These are phyloP conservation scores for Elongisporangium undulatum DNA, from an alignment of 352 stramenopile species.

Conservation along the genomic window DNA sequence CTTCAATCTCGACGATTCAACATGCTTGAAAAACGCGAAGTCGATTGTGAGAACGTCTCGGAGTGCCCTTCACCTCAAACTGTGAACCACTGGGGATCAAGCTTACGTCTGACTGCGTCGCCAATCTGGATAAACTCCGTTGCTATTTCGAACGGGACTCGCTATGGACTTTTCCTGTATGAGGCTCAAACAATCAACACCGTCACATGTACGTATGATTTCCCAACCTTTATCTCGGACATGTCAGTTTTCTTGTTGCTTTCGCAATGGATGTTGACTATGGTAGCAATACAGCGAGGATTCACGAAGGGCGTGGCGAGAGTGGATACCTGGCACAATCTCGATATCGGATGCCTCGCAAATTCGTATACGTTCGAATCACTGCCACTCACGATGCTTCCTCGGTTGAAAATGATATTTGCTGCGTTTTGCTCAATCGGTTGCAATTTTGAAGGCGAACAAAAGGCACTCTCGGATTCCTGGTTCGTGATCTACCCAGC, in stretches of 20 bases:
- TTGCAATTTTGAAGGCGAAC: conserved; percentile 28
- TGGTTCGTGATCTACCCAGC: conserved; percentile 36
- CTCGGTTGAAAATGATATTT: no score
- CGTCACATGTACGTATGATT: background rate
- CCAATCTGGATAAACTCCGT: no score
- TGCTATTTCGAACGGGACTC: no score
- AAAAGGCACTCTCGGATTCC: conserved; percentile 17
- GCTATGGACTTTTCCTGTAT: background rate
- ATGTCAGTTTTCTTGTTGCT: background rate
- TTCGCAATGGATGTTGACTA: background rate
- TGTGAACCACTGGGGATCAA: no score
- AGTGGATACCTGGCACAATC: background rate
- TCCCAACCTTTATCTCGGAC: background rate
- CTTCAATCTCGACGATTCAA: no score
- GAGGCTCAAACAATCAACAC: background rate
- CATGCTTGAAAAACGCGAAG: no score
- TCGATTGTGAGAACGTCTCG: no score
- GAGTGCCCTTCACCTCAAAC: no score
- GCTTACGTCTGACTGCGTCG: no score
- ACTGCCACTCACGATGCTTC: no score
- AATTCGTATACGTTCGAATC: no score
- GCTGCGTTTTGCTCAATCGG: conserved; percentile 18
- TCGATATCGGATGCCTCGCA: background rate
- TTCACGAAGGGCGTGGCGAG: background rate
- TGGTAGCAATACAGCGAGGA: background rate